Base-by-base conservation (phyloP, 306 rosid species). In the Hippophae tibetana region DNA sequence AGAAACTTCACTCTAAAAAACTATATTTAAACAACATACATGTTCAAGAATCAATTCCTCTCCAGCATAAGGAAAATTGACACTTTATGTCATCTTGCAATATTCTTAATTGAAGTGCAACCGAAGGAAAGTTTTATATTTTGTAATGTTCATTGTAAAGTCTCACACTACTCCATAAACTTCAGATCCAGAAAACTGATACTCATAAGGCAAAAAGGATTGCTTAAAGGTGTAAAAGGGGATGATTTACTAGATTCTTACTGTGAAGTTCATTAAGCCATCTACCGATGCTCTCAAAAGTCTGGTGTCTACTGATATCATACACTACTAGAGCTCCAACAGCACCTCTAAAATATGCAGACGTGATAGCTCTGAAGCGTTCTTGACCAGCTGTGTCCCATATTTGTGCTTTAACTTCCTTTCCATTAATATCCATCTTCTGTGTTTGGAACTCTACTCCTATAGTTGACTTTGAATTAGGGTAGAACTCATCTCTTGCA, bases 311-410 rank as follows among this genome's bases (percentile, higher is more conserved):
- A 69, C 95, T 87, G 57, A 84, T 80, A 67, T 87, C 95, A 54
- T 87, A 87, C 42, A 87, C 95, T 72, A 87, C 55, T 69, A 87
- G 95, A 61, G 95, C 95, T 55, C 95, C 95, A 49, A 87, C 95
- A 4, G 95, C 95, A 58, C 95, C 95, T 74, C 95, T 76, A 53
- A 84, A 87, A 76, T 87, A 87, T 62, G 95, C 95, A 66, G 95
- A 87, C 41, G 95, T 87, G 72, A 87, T 93, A 63, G 95, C 95
- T 74, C 95, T 82, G 73, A 87, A 84, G 63, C 95, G 86, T 76
- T 87, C 95, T 72, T 87, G 95, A 62, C 95, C 95, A 26, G 95
- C 95, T 14, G 95, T 87, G 70, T 87, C 95, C 95, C 95, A 87
- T 66, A 87, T 87, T 80, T 87, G 95, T 47, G 95, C 95, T 75